Evolutionary conservation across 305 asterid species (phyloP).

Genomic region (Fraxinus greggii): DNA sequence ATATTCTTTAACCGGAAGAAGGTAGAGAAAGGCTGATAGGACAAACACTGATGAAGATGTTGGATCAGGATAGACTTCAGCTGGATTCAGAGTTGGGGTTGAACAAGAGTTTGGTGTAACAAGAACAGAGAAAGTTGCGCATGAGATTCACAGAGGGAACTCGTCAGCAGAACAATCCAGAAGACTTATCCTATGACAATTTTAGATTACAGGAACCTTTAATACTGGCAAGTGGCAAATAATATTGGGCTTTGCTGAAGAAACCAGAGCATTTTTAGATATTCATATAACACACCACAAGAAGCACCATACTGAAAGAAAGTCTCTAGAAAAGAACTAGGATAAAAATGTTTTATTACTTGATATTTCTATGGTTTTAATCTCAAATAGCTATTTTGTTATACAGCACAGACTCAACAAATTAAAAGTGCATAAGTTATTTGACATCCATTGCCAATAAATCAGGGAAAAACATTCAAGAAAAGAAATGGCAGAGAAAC

Average conservation of each 20-base stretch:
- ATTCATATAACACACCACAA: not conserved
- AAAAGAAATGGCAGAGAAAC: slow-evolving; percentile 15
- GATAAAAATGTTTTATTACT: slow-evolving; percentile 2
- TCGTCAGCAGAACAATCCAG: not conserved
- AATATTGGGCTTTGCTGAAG: not conserved
- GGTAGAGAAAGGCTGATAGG: slow-evolving; percentile 13
- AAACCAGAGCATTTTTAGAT: slow-evolving; percentile 15
- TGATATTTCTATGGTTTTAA: slow-evolving; percentile 5
- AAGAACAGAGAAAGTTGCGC: slow-evolving; percentile 6
- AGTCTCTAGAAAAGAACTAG: slow-evolving; percentile 2
- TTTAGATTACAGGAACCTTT: slow-evolving; percentile 12
- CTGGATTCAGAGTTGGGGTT: slow-evolving; percentile 5
- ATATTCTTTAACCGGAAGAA: slow-evolving; percentile 1
- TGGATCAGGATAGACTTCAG: slow-evolving; percentile 9
- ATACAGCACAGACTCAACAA: slow-evolving; percentile 10
- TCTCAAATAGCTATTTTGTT: slow-evolving; percentile 10
- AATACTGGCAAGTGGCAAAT: not conserved
- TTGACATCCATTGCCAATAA: not conserved
- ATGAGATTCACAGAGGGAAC: not conserved
- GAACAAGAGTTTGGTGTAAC: slow-evolving; percentile 1
- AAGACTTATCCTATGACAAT: slow-evolving; percentile 13
- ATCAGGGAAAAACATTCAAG: slow-evolving; percentile 10
- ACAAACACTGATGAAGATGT: slow-evolving; percentile 18
- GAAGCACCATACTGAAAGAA: not conserved
- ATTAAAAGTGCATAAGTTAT: not conserved